Base-by-base conservation (phyloP, 106 monocot genomes). In the Iris macrosiphon region DNA sequence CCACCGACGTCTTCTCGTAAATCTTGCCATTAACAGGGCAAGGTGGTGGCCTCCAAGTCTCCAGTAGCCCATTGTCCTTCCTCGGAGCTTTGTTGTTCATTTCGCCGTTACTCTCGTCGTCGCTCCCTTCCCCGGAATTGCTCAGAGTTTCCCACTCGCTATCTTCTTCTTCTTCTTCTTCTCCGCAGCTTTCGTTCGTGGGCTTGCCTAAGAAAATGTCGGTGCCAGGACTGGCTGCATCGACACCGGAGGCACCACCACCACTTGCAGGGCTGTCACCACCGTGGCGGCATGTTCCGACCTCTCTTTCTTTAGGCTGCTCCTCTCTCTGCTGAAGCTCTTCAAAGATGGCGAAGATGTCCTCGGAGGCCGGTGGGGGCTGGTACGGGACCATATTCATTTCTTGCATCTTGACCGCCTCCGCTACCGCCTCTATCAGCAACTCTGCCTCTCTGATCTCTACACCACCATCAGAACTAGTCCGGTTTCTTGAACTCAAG, bases 91-190 rank as follows among this genome's bases (percentile, higher is more conserved):
- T n/a, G n/a, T n/a, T n/a, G n/a, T n/a, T n/a, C n/a, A n/a, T n/a
- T n/a, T n/a, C n/a, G n/a, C n/a, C n/a, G n/a, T n/a, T n/a, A n/a
- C n/a, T n/a, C n/a, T n/a, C n/a, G n/a, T n/a, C n/a, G n/a, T n/a
- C n/a, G n/a, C n/a, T n/a, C n/a, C n/a, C n/a, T n/a, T n/a, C n/a
- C n/a, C n/a, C n/a, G n/a, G n/a, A n/a, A 60, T 77, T 74, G 48
- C 77, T 71, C 30, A 73, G 57, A 41, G 66, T 71, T 50, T 79
- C 72, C 88, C 79, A 73, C 7, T 70, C 78, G 41, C 83, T 79
- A 45, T 84, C 83, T 24, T 78, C 78, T 60, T 71, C 83, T 10
- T 26, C 10, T n/a, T n/a, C n/a, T n/a, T n/a, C n/a, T n/a, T n/a
- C n/a, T n/a, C n/a, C n/a, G n/a, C n/a, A n/a, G 41, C 62, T 76